Evolutionary conservation across 2,329 filamentous ascomycete genomes (phyloP).

Genomic region (Ascochyta viciae-villosae): DNA sequence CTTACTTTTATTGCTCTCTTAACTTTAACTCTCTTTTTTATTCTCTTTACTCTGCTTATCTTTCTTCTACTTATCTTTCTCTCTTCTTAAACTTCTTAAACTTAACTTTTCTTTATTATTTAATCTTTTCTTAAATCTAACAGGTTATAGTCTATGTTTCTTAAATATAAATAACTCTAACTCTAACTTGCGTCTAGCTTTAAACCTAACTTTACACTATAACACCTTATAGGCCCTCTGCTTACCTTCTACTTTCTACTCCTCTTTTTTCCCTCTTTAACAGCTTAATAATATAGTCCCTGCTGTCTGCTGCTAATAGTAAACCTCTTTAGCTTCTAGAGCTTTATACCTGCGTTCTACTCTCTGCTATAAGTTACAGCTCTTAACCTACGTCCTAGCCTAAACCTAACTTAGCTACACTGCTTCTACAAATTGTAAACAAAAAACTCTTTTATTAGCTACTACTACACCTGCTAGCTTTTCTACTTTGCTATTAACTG

Average conservation of each 20-base stretch:
- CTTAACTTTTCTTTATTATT: too few relatives aligned
- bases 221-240: background rate
- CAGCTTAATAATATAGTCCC: background rate
- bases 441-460: constrained; percentile 8
- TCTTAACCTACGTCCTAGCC: constrained; percentile 1
- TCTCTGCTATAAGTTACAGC: background rate
- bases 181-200: background rate
- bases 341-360: background rate
- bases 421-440: constrained; percentile 1
- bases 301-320: background rate
- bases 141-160: too few relatives aligned
- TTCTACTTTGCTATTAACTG: constrained; percentile 9
- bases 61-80: too few relatives aligned
- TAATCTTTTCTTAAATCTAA: too few relatives aligned
- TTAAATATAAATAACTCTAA: background rate
- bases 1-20: too few relatives aligned
- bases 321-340: background rate
- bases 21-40: too few relatives aligned
- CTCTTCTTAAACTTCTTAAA: too few relatives aligned
- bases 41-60: too few relatives aligned
- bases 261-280: background rate
- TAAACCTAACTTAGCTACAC: background rate
- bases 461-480: background rate
- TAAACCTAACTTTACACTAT: background rate
- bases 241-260: background rate